Conservation (phyloP, 1,284 basidiomycete species). For the Acaromyces ingoldii region DNA sequence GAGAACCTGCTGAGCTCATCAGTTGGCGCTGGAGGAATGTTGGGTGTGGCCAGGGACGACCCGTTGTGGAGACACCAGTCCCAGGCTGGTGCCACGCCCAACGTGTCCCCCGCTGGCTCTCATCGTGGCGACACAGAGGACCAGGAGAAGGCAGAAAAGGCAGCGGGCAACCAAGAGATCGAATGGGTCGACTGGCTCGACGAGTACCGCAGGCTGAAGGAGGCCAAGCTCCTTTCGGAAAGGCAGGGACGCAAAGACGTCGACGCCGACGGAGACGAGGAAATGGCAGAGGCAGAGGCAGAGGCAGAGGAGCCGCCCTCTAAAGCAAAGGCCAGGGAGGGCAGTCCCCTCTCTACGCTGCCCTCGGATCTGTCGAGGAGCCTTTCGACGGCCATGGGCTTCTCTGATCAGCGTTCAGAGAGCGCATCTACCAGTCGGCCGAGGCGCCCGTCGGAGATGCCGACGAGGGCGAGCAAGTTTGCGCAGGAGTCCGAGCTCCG, state of each 20-base stretch:
- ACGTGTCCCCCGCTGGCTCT: conserved; percentile 2
- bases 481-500: background rate
- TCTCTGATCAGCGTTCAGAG: background rate
- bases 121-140: background rate
- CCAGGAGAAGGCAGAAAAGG: background rate
- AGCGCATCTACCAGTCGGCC: too few relatives aligned
- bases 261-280: conserved; percentile 7
- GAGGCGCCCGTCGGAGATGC: conserved; percentile 3
- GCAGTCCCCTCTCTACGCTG: background rate
- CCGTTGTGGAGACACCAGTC: too few relatives aligned
- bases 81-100: background rate
- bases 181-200: conserved; percentile 62
- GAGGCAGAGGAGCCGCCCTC: conserved; percentile 9
- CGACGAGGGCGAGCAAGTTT: background rate
- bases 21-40: too few relatives aligned
- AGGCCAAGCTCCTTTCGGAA: conserved; percentile 57
- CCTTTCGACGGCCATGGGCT: background rate
- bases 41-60: too few relatives aligned
- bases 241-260: too few relatives aligned
- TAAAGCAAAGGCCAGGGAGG: background rate
- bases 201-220: conserved; percentile 59
- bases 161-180: conserved; percentile 50
- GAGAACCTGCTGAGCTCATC: too few relatives aligned
- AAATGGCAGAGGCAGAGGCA: conserved; percentile 23
- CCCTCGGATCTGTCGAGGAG: background rate